Conservation (phyloP, 2,329 filamentous ascomycete genomes). For the Rutstroemia sydowiana region DNA sequence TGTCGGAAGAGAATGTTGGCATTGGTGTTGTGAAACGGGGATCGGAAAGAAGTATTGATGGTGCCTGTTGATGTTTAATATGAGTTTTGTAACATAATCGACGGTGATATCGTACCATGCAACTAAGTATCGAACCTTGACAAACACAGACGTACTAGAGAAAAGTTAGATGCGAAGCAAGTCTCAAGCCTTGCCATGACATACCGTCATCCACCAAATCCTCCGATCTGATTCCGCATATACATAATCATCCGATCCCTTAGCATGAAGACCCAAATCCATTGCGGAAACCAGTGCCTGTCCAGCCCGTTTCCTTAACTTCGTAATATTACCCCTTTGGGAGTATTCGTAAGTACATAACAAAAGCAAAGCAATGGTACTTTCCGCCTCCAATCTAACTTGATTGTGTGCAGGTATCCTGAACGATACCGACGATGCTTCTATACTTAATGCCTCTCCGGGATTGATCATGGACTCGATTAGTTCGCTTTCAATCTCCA, state of each 20-base stretch:
- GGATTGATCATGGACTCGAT: conserved; percentile 39
- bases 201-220: conserved; percentile 46
- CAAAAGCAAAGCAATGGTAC: conserved; percentile 40
- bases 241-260: conserved; percentile 32
- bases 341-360: conserved; percentile 47
- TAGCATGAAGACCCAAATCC: conserved; percentile 37
- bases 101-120: conserved; percentile 32
- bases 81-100: not conserved
- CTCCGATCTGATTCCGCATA: conserved; percentile 40
- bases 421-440: conserved; percentile 25
- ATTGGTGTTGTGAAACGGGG: conserved; percentile 39
- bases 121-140: conserved; percentile 45
- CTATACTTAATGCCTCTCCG: conserved; percentile 35
- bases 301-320: conserved; percentile 42
- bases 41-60: conserved; percentile 37
- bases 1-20: conserved; percentile 36
- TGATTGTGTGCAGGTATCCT: conserved; percentile 36
- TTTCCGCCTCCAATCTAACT: conserved; percentile 40
- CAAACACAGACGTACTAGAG: conserved; percentile 41
- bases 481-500: conserved; percentile 42
- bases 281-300: conserved; percentile 42
- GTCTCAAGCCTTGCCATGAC: conserved; percentile 13
- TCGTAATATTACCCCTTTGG: conserved; percentile 45
- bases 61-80: conserved; percentile 29
- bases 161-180: not conserved